Conservation (phyloP, 345 rosid genomes). For the Brassica carinata region DNA sequence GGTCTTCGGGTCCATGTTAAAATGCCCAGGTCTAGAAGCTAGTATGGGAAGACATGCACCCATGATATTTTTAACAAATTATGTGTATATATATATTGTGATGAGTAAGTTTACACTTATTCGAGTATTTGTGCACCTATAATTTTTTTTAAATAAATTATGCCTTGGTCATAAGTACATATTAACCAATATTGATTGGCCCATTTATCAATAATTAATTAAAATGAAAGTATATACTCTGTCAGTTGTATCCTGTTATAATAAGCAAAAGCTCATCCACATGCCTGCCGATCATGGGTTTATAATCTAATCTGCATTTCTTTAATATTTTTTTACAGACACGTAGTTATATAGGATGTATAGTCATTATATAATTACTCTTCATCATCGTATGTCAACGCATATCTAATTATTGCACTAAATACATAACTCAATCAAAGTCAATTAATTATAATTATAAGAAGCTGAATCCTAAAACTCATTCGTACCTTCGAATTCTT, state of each 20-base stretch:
- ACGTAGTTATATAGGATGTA: slow-evolving; percentile 3
- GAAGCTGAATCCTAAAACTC: background rate
- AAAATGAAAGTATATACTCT: background rate
- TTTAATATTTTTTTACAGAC: background rate
- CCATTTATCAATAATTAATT: slow-evolving; percentile 10
- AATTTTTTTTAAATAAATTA: too few relatives aligned
- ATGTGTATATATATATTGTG: background rate
- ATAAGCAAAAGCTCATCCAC: slow-evolving; percentile 19
- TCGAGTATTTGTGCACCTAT: too few relatives aligned
- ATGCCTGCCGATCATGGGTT: slow-evolving; percentile 26
- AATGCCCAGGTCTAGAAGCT: background rate
- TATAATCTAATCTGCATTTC: slow-evolving; percentile 15
- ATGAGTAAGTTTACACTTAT: background rate
- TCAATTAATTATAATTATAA: background rate
- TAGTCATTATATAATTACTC: background rate
- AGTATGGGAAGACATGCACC: background rate
- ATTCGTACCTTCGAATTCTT: slow-evolving; percentile 13
- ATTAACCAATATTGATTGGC: slow-evolving; percentile 14
- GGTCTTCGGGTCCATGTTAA: too few relatives aligned
- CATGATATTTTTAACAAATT: background rate
- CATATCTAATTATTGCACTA: background rate
- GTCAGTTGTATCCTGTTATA: slow-evolving; percentile 2
- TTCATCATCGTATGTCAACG: too few relatives aligned
- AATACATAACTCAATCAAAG: slow-evolving; percentile 4
- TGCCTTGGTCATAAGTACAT: too few relatives aligned